A percentile compares a stretch with the other conserved stretches of the same genome.
Evolutionary conservation across 768 basidiomycete species (phyloP).

Genomic region (Pleurotus giganteus): DNA sequence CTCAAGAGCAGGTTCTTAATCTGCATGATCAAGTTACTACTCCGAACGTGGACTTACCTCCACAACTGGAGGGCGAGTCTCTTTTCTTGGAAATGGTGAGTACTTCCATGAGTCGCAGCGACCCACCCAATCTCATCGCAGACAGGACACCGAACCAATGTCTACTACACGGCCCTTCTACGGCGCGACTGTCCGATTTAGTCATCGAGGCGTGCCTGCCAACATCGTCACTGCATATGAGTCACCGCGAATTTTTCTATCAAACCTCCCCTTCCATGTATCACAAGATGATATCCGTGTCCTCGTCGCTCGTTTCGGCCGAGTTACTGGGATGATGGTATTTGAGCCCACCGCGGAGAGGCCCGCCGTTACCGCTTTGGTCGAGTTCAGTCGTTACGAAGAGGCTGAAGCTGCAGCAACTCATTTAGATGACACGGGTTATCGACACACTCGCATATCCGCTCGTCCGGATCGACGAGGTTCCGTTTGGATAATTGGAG

Average conservation of each 20-base stretch:
- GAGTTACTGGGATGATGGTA: constrained; percentile 21
- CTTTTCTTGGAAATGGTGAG: constrained; percentile 2
- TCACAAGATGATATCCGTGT: constrained; percentile 25
- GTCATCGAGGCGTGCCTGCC: not conserved
- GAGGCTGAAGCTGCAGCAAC: constrained; percentile 32
- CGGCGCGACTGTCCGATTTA: constrained; percentile 5
- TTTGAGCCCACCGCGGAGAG: constrained; percentile 15
- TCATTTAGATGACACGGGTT: constrained; percentile 29
- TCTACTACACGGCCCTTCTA: constrained; percentile 5
- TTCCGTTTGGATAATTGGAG: constrained; percentile 15
- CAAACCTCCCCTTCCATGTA: constrained; percentile 35
- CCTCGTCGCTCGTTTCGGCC: constrained; percentile 30
- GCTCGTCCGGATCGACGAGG: constrained; percentile 23
- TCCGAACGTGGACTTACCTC: not conserved
- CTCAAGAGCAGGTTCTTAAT: not conserved
- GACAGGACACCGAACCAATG: constrained; percentile 1
- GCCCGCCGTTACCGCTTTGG: not conserved
- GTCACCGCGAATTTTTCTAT: constrained; percentile 34
- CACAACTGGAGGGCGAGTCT: not conserved
- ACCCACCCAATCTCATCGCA: not conserved
- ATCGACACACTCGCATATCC: constrained; percentile 21
- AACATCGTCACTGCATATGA: constrained; percentile 37
- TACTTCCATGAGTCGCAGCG: not conserved
- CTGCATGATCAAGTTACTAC: not conserved
- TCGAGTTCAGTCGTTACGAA: constrained; percentile 27